Percentiles rank a stretch among this genome's conserved stretches.
phyloP scores from a whole-genome alignment of 768 basidiomycete genomes.

The Calocera cornea region DNA sequence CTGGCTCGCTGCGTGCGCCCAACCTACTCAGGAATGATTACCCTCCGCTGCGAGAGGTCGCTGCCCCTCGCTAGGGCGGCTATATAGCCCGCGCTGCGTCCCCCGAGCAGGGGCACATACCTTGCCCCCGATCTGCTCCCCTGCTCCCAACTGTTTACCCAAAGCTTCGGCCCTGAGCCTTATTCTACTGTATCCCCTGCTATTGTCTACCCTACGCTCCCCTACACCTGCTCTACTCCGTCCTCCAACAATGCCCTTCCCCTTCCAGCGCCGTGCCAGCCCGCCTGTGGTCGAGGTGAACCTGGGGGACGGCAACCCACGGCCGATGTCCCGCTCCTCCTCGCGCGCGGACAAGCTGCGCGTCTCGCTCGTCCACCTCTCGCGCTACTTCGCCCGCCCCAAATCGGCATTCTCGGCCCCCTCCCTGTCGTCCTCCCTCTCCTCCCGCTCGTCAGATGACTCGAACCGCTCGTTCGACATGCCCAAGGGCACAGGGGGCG shows the following conservation, averaged over 20 bases:
- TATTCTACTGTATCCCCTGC: not conserved
- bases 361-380: not conserved
- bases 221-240: not conserved
- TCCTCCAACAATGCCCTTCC: not conserved
- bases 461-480: not conserved
- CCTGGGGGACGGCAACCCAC: not conserved
- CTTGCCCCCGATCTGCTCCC: not conserved
- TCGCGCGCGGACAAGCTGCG: not conserved
- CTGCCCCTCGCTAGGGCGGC: not conserved
- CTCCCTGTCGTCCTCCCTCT: not conserved
- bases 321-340: not conserved
- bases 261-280: not conserved
- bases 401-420: not conserved
- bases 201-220: not conserved
- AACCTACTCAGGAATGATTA: not conserved
- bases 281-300: not conserved
- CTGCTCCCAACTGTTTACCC: not conserved
- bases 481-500: not conserved
- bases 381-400: not conserved
- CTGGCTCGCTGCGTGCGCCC: too few species aligned
- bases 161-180: constrained; percentile 2
- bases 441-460: not conserved
- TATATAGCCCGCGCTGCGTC: not conserved
- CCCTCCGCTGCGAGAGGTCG: too few species aligned
- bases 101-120: not conserved